phyloP scores from a whole-genome alignment of 306 rosid genomes.

The Prunus kanzakura region DNA sequence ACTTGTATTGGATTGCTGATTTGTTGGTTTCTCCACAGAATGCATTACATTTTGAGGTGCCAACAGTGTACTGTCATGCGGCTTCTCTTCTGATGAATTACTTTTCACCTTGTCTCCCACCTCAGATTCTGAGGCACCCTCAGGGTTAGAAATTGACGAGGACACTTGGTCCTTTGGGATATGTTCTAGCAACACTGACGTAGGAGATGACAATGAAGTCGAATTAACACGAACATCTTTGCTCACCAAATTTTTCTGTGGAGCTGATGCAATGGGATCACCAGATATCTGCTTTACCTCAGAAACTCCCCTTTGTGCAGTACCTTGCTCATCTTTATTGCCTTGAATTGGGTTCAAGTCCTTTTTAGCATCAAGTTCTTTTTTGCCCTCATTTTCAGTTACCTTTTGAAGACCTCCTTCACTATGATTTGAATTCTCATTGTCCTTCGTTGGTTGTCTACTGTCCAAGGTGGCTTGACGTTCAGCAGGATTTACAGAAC shows the following conservation, averaged over 20 bases:
- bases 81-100: constrained; percentile 18
- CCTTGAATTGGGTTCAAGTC: constrained; percentile 4
- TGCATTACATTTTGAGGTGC: constrained; percentile 3
- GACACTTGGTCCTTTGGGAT: constrained; percentile 15
- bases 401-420: constrained; percentile 18
- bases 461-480: constrained; percentile 1
- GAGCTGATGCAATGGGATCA: constrained; percentile 16
- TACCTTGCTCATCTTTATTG: constrained; percentile 9
- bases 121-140: constrained; percentile 12
- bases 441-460: constrained; percentile 5
- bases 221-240: constrained; percentile 31
- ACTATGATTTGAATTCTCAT: background rate
- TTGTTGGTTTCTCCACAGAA: constrained; percentile 10
- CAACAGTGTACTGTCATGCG: constrained; percentile 1
- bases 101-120: constrained; percentile 18
- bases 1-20: constrained; percentile 17
- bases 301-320: constrained; percentile 9
- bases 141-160: constrained; percentile 25
- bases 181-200: constrained; percentile 31
- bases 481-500: constrained; percentile 1
- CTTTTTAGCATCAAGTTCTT: constrained; percentile 5
- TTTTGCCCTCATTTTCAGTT: constrained; percentile 1
- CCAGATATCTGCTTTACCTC: background rate
- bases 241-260: constrained; percentile 25
- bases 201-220: constrained; percentile 47